Evolutionary conservation across 2,329 filamentous ascomycete species (phyloP).

Genomic region (Sporothrix inflata): DNA sequence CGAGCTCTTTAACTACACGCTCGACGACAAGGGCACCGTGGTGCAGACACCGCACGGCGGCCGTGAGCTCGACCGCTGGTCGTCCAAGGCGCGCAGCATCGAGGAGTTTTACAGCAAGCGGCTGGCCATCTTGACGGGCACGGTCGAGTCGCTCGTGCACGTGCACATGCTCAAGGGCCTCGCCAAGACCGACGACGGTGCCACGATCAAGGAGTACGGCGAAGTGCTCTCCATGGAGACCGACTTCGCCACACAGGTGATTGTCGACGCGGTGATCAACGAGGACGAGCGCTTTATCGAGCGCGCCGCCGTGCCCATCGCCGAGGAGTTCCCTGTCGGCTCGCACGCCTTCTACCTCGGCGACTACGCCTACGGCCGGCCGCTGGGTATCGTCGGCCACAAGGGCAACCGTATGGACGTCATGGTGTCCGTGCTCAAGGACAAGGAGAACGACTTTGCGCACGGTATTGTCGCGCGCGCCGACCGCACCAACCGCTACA

Average conservation of each 20-base stretch:
- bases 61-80: slow-evolving; percentile 79
- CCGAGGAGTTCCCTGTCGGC: slow-evolving; percentile 85
- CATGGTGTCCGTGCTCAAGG: slow-evolving; percentile 71
- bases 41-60: slow-evolving; percentile 71
- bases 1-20: slow-evolving; percentile 85
- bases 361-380: slow-evolving; percentile 88
- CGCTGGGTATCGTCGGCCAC: slow-evolving; percentile 80
- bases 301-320: slow-evolving; percentile 80
- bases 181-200: slow-evolving; percentile 85
- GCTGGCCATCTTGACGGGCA: slow-evolving; percentile 82
- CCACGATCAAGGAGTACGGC: slow-evolving; percentile 90
- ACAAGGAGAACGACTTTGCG: slow-evolving; percentile 80
- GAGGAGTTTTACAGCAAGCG: slow-evolving; percentile 89
- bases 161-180: slow-evolving; percentile 94
- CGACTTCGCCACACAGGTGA: slow-evolving; percentile 86
- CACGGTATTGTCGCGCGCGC: slow-evolving; percentile 71
- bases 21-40: slow-evolving; percentile 69
- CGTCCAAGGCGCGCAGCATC: slow-evolving; percentile 79
- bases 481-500: slow-evolving; percentile 74
- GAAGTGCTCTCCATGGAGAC: slow-evolving; percentile 82
- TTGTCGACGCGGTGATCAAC: slow-evolving; percentile 88
- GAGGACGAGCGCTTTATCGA: slow-evolving; percentile 94
- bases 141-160: slow-evolving; percentile 85
- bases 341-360: slow-evolving; percentile 91
- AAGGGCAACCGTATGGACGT: slow-evolving; percentile 73